Conservation (phyloP, 2,329 filamentous ascomycete species). For the Neophaeococcomyces mojaviensis region DNA sequence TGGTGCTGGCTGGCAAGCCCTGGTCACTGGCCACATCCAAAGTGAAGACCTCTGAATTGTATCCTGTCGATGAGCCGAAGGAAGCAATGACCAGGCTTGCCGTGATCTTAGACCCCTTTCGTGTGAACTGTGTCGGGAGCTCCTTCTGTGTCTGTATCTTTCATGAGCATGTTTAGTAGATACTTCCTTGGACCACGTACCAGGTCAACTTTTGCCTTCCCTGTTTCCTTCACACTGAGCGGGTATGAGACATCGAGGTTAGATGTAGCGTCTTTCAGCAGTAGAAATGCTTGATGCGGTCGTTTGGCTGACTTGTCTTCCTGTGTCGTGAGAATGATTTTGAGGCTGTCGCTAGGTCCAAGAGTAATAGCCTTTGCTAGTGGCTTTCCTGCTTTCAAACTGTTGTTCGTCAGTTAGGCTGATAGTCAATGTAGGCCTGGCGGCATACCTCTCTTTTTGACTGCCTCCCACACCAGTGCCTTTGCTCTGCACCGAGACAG, state of each 20-base stretch:
- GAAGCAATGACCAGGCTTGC: slow-evolving; percentile 81
- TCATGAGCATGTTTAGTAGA: slow-evolving; percentile 9
- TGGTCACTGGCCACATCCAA: slow-evolving; percentile 60
- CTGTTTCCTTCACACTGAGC: slow-evolving; percentile 74
- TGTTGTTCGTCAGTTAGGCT: slow-evolving; percentile 28
- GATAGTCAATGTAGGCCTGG: not conserved
- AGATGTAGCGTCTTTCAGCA: slow-evolving; percentile 64
- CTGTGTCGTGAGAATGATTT: slow-evolving; percentile 71
- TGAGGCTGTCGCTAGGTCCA: slow-evolving; percentile 64
- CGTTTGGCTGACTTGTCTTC: slow-evolving; percentile 71
- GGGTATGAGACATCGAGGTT: slow-evolving; percentile 84
- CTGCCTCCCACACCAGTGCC: slow-evolving; percentile 47
- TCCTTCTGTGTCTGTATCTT: slow-evolving; percentile 70
- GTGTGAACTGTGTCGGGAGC: slow-evolving; percentile 73
- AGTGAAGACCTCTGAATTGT: slow-evolving; percentile 65
- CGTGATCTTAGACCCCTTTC: slow-evolving; percentile 58
- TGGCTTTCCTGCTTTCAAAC: slow-evolving; percentile 52
- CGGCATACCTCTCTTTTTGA: slow-evolving; percentile 49
- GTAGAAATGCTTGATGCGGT: slow-evolving; percentile 88
- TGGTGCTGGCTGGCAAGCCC: slow-evolving; percentile 50
- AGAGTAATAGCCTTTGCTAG: slow-evolving; percentile 59
- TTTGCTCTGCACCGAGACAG: slow-evolving; percentile 53
- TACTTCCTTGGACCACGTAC: slow-evolving; percentile 47
- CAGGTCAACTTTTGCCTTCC: slow-evolving; percentile 77
- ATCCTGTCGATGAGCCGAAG: slow-evolving; percentile 66